phyloP scores from a whole-genome alignment of 2,329 filamentous ascomycete genomes.

The Epichloe uncinata region DNA sequence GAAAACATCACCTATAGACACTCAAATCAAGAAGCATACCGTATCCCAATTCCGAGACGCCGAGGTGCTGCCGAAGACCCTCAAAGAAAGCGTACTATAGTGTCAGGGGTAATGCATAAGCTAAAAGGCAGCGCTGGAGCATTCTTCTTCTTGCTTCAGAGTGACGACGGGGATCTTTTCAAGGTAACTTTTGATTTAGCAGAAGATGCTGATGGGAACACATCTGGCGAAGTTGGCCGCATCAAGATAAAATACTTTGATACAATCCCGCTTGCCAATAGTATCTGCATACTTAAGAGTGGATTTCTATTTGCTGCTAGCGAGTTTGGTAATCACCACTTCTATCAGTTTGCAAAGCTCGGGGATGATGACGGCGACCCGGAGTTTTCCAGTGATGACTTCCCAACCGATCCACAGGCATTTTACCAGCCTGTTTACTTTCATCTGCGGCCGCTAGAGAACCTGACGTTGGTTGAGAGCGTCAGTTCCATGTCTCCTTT shows the following conservation, averaged over 20 bases:
- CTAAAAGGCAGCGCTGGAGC: constrained; percentile 69
- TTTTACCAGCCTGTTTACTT: constrained; percentile 74
- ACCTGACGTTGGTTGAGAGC: constrained; percentile 71
- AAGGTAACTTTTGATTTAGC: constrained; percentile 89
- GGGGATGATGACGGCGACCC: constrained; percentile 88
- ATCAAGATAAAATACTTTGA: constrained; percentile 97
- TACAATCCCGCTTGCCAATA: constrained; percentile 78
- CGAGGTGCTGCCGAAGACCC: constrained; percentile 84
- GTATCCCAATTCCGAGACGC: constrained; percentile 77
- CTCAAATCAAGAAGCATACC: constrained; percentile 80
- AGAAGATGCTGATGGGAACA: constrained; percentile 63
- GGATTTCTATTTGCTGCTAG: constrained; percentile 88
- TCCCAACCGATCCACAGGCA: constrained; percentile 59
- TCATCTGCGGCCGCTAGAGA: constrained; percentile 63
- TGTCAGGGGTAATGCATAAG: constrained; percentile 93
- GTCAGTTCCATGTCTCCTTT: constrained; percentile 84
- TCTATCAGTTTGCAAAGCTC: constrained; percentile 94
- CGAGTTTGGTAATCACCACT: constrained; percentile 83
- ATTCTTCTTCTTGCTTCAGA: constrained; percentile 94
- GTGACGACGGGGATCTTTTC: constrained; percentile 95
- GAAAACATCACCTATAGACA: constrained; percentile 96
- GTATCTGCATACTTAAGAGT: constrained; percentile 83
- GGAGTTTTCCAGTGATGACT: constrained; percentile 74
- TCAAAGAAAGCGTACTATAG: constrained; percentile 73
- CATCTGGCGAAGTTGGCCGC: constrained; percentile 66